Conservation (phyloP, 306 rosid species). For the Mimosa bimucronata region DNA sequence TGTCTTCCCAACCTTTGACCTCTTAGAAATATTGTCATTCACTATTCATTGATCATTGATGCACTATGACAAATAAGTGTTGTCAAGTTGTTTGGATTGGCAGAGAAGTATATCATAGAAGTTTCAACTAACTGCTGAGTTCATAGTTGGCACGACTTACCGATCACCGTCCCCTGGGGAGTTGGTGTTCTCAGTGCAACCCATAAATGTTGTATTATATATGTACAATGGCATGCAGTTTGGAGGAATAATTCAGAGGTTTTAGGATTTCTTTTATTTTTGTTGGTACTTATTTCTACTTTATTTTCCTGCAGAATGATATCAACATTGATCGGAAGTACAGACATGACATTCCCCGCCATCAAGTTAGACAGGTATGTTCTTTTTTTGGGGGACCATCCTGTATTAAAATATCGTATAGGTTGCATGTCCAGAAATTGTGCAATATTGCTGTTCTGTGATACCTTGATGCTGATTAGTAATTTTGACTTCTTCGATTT, state of each 20-base stretch:
- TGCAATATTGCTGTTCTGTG: background rate
- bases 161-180: background rate
- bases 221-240: background rate
- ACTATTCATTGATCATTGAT: background rate
- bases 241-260: background rate
- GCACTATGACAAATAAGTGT: background rate
- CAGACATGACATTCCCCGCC: conserved; percentile 85
- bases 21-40: background rate
- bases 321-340: conserved; percentile 61
- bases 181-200: background rate
- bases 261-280: background rate
- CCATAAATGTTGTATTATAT: background rate
- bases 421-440: background rate
- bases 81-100: background rate
- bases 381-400: conserved; percentile 5
- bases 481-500: conserved; percentile 10
- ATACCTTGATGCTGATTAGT: conserved; percentile 28
- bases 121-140: background rate
- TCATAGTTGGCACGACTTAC: background rate
- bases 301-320: conserved; percentile 52
- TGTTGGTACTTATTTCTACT: conserved; percentile 6
- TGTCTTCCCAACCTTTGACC: background rate
- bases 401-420: background rate
- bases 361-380: conserved; percentile 62
- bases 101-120: background rate